phyloP scores from a whole-genome alignment of 257 asterid genomes.

The Linaria vulgaris region DNA sequence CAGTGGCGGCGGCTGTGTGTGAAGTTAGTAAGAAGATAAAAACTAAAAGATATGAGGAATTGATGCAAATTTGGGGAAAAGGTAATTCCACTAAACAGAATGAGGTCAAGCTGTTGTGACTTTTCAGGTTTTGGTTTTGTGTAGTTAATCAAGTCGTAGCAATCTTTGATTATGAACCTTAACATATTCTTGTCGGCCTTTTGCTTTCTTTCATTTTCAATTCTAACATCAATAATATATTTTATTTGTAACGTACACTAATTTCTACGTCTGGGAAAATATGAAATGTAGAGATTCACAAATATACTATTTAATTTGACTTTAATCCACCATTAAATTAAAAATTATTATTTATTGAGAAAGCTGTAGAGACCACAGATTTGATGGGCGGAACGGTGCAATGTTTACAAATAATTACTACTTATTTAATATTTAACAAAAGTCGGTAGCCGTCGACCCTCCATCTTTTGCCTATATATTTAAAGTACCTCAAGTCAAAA shows the following conservation, averaged over 20 bases:
- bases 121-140: slow-evolving; percentile 27
- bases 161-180: slow-evolving; percentile 10
- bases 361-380: slow-evolving; percentile 10
- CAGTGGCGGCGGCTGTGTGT: neutral
- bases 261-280: too few species aligned
- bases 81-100: slow-evolving; percentile 18
- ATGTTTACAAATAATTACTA: too few species aligned
- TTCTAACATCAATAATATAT: too few species aligned
- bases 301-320: too few species aligned
- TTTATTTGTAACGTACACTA: too few species aligned
- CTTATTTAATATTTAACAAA: too few species aligned
- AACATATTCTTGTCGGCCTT: slow-evolving; percentile 29
- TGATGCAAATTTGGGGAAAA: slow-evolving; percentile 20
- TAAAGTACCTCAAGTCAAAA: too few species aligned
- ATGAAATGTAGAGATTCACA: too few species aligned
- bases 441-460: too few species aligned
- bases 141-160: slow-evolving; percentile 10
- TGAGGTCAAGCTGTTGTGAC: slow-evolving; percentile 13
- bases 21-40: neutral
- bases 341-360: neutral
- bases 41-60: neutral
- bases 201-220: neutral
- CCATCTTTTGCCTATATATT: too few species aligned
- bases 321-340: too few species aligned
- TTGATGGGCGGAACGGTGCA: too few species aligned